Conservation (phyloP, 768 basidiomycete genomes). For the Tricholoma sp. region DNA sequence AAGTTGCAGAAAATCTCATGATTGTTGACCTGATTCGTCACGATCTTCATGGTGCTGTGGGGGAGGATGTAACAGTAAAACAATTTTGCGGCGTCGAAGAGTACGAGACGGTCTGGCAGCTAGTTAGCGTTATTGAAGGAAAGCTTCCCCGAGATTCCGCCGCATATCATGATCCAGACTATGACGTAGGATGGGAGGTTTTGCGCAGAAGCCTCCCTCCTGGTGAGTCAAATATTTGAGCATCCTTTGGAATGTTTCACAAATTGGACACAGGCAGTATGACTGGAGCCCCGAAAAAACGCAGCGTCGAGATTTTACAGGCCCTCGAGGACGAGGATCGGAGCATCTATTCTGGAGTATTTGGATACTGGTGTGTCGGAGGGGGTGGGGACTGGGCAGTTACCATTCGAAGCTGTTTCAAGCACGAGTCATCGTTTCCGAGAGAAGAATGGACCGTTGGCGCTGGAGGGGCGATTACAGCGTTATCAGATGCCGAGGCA, state of each 20-base stretch:
- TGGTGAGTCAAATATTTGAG: slow-evolving; percentile 39
- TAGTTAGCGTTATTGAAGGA: slow-evolving; percentile 92
- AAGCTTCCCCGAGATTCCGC: slow-evolving; percentile 30
- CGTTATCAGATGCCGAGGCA: slow-evolving; percentile 74
- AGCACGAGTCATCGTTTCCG: slow-evolving; percentile 38
- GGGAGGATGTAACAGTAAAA: slow-evolving; percentile 74
- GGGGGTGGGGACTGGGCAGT: slow-evolving; percentile 93
- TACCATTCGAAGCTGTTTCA: slow-evolving; percentile 90
- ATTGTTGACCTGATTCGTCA: slow-evolving; percentile 96
- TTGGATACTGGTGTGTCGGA: slow-evolving; percentile 89
- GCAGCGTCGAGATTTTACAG: slow-evolving; percentile 87
- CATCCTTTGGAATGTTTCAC: background rate
- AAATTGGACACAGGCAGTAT: slow-evolving; percentile 64
- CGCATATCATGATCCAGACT: slow-evolving; percentile 30
- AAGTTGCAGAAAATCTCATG: slow-evolving; percentile 97
- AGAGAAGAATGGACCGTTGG: slow-evolving; percentile 73
- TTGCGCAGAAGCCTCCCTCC: slow-evolving; percentile 80
- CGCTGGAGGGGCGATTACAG: slow-evolving; percentile 96
- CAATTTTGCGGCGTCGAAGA: slow-evolving; percentile 88
- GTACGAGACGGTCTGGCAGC: slow-evolving; percentile 92
- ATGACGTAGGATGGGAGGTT: slow-evolving; percentile 72
- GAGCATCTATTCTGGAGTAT: slow-evolving; percentile 85
- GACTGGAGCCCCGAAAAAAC: slow-evolving; percentile 96
- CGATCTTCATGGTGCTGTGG: slow-evolving; percentile 81
- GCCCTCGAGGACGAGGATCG: slow-evolving; percentile 68